phyloP scores from a whole-genome alignment of 257 asterid species.

The Vinca minor region DNA sequence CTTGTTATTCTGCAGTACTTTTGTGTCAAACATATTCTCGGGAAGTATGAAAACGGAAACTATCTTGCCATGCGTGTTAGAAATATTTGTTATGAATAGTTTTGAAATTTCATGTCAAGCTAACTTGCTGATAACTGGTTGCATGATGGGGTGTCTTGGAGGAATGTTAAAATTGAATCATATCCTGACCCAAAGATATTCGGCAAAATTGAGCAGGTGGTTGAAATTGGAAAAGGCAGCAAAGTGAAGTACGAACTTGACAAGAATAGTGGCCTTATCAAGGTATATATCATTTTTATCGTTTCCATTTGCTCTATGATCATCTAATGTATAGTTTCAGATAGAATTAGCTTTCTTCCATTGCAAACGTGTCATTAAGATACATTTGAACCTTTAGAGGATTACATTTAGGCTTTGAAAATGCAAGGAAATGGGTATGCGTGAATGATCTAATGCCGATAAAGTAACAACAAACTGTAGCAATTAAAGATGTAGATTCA shows the following conservation, averaged over 20 bases:
- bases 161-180: background rate
- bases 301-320: too few relatives aligned
- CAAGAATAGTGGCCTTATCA: slow-evolving; percentile 81
- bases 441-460: too few relatives aligned
- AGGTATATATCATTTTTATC: slow-evolving; percentile 37
- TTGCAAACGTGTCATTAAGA: too few relatives aligned
- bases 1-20: background rate
- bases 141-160: background rate
- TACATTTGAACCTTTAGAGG: too few relatives aligned
- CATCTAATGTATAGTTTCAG: too few relatives aligned
- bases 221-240: slow-evolving; percentile 87
- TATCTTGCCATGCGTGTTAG: too few relatives aligned
- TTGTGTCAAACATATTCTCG: background rate
- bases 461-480: too few relatives aligned
- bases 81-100: background rate
- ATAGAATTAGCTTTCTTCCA: too few relatives aligned
- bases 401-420: too few relatives aligned
- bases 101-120: background rate
- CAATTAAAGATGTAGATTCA: too few relatives aligned
- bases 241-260: slow-evolving; percentile 94
- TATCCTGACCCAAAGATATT: slow-evolving; percentile 3
- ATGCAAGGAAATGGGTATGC: too few relatives aligned
- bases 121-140: background rate
- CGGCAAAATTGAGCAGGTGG: slow-evolving; percentile 47
- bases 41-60: too few relatives aligned